These are phyloP conservation scores for Capsicum pubescens DNA, from an alignment of 257 asterid species.

Conservation along the genomic window DNA sequence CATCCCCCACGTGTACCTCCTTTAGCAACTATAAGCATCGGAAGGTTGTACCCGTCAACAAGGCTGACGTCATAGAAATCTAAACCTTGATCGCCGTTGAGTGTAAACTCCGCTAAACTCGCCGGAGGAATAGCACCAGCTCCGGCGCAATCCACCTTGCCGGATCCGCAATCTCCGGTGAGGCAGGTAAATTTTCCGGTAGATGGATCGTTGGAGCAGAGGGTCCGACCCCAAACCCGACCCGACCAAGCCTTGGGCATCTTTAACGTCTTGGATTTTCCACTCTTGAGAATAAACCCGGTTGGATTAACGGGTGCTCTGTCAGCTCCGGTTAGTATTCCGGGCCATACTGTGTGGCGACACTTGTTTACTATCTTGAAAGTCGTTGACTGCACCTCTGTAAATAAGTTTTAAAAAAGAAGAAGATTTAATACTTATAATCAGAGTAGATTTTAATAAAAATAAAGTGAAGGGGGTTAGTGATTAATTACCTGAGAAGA, in stretches of 20 bases:
- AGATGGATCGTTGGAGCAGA: conserved; percentile 58
- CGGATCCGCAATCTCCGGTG: conserved; percentile 92
- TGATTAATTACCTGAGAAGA: conserved; percentile 50
- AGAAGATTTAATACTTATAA: neutral
- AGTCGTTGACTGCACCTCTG: conserved; percentile 71
- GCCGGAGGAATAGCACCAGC: conserved; percentile 94
- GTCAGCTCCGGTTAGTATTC: conserved; percentile 85
- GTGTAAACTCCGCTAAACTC: conserved; percentile 90
- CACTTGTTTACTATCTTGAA: conserved; percentile 90
- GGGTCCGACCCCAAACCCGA: conserved; percentile 87
- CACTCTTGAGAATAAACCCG: conserved; percentile 70
- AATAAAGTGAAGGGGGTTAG: neutral
- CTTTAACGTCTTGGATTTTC: conserved; percentile 65
- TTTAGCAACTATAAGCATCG: conserved; percentile 74
- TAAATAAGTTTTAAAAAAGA: neutral
- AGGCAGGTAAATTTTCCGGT: conserved; percentile 60
- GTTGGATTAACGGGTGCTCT: conserved; percentile 65
- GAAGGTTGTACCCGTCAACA: conserved; percentile 93
- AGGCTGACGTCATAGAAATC: conserved; percentile 95
- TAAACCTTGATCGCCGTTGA: conserved; percentile 81
- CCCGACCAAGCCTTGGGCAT: conserved; percentile 91
- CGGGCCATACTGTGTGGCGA: conserved; percentile 91
- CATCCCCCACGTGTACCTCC: conserved; percentile 82
- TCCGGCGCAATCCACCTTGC: conserved; percentile 75
- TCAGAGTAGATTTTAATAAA: neutral